These are phyloP conservation scores for Dendrobium catenatum DNA, from an alignment of 106 monocot genomes.

Conservation along the genomic window DNA sequence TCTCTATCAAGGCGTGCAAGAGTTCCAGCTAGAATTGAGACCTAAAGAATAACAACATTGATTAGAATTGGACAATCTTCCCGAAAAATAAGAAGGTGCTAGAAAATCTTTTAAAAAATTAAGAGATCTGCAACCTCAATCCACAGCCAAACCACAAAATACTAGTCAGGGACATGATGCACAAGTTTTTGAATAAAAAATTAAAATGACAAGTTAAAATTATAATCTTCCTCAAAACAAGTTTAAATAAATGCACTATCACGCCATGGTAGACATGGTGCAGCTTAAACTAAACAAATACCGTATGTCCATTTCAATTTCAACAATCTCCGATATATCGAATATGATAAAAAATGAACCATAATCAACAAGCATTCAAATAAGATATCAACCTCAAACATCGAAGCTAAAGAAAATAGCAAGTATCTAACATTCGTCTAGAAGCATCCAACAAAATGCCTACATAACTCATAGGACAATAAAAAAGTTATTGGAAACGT, in stretches of 20 bases:
- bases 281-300: neutral
- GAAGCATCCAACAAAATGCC: neutral
- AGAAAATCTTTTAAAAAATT: neutral
- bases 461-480: neutral
- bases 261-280: neutral
- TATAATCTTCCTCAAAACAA: neutral
- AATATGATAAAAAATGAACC: neutral
- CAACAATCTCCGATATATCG: neutral
- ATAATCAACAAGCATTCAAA: neutral
- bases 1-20: slow-evolving; percentile 94
- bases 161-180: neutral
- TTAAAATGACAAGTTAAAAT: neutral
- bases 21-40: slow-evolving; percentile 97
- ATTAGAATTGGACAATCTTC: neutral
- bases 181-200: neutral
- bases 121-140: neutral
- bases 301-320: neutral
- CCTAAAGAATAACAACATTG: slow-evolving; percentile 25
- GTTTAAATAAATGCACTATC: neutral
- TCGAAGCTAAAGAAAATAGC: neutral
- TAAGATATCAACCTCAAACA: neutral
- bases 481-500: neutral
- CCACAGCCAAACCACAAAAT: neutral
- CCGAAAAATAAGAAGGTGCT: neutral
- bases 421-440: neutral